Conservation (phyloP, 73 alveolate genomes). For the Paramecium octaurelia region DNA sequence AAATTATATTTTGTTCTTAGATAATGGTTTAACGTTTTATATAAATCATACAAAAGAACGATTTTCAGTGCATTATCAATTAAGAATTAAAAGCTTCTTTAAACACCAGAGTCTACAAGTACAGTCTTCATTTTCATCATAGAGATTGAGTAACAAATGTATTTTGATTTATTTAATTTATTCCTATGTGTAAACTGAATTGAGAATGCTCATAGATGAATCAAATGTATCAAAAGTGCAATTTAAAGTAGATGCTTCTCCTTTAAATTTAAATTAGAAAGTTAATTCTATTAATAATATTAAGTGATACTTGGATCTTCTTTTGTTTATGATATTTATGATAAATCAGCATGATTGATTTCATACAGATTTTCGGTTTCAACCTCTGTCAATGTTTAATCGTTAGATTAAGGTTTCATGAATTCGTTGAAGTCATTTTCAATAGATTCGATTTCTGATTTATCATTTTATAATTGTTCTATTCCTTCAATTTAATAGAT, state of each 20-base stretch:
- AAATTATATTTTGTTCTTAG: too few species aligned
- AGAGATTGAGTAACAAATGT: not conserved
- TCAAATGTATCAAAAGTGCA: conserved; percentile 7
- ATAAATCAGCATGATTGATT: conserved; percentile 16
- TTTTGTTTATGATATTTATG: not conserved
- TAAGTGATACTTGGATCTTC: not conserved
- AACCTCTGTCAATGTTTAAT: not conserved
- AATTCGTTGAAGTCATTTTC: not conserved
- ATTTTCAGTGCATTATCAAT: not conserved
- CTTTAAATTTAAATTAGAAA: not conserved
- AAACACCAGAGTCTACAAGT: conserved; percentile 32
- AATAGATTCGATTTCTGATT: not conserved
- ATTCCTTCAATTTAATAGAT: not conserved
- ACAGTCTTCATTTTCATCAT: conserved; percentile 8
- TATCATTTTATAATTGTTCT: not conserved
- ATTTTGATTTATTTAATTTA: not conserved
- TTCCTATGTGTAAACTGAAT: not conserved
- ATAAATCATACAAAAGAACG: not conserved
- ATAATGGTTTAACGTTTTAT: not conserved
- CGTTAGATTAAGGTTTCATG: not conserved
- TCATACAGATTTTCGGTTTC: conserved; percentile 7
- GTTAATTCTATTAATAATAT: not conserved
- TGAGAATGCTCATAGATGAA: not conserved
- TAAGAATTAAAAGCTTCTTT: not conserved
- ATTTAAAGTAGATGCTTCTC: not conserved